Evolutionary conservation across 306 rosid species (phyloP).

Genomic region (Ziziphus jujuba): DNA sequence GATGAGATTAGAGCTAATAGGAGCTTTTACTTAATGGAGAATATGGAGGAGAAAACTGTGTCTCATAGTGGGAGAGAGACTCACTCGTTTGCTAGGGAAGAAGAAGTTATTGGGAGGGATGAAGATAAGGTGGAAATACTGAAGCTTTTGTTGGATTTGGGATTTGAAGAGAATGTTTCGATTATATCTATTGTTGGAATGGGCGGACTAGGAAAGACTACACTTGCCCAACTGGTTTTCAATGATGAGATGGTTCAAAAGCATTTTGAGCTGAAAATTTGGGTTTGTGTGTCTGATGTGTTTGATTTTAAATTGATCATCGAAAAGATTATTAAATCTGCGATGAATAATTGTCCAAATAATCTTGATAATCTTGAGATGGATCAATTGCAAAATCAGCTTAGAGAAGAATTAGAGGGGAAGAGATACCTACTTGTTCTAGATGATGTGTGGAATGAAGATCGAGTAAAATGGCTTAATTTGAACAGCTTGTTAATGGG

Average conservation of each 20-base stretch:
- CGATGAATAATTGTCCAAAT: background rate
- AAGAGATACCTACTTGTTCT: conserved; percentile 26
- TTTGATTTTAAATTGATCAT: conserved; percentile 18
- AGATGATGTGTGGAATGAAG: conserved; percentile 35
- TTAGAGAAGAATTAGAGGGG: background rate
- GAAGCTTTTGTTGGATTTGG: background rate
- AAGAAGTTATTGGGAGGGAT: background rate
- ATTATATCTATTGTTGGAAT: conserved; percentile 26
- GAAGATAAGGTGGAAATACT: background rate
- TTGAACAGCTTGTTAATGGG: background rate
- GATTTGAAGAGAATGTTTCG: background rate
- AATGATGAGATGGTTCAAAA: conserved; percentile 3
- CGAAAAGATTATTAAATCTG: conserved; percentile 1
- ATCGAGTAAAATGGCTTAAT: background rate
- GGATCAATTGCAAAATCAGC: conserved; percentile 1
- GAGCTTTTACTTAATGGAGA: background rate
- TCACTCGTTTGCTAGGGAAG: background rate
- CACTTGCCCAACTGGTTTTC: conserved; percentile 11
- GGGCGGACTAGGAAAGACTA: conserved; percentile 29
- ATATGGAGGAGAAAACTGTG: background rate
- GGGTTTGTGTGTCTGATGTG: conserved; percentile 27
- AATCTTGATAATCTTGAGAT: background rate
- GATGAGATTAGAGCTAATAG: background rate
- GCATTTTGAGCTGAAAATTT: conserved; percentile 11
- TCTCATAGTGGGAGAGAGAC: background rate